Evolutionary conservation across 495 filamentous ascomycete genomes (phyloP).

Genomic region (Daldinia concentrica): DNA sequence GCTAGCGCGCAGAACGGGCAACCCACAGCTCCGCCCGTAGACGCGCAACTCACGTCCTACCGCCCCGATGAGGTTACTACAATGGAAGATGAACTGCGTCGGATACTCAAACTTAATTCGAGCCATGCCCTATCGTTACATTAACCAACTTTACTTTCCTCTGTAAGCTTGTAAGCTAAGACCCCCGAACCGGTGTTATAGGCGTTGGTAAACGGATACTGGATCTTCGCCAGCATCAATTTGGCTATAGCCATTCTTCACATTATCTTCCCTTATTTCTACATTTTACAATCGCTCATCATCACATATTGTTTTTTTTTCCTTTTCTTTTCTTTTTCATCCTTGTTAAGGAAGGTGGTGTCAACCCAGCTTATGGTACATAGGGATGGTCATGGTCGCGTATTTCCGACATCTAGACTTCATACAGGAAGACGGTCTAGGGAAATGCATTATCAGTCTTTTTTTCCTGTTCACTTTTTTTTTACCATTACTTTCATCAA

Average conservation of each 20-base stretch:
- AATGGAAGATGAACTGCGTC: slow-evolving; percentile 62
- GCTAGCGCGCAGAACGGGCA: slow-evolving; percentile 33
- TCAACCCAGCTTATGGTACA: slow-evolving; percentile 32
- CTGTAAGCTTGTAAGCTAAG: neutral
- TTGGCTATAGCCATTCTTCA: slow-evolving; percentile 10
- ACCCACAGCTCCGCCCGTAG: slow-evolving; percentile 14
- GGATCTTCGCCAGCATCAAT: slow-evolving; percentile 9
- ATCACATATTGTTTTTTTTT: slow-evolving; percentile 22
- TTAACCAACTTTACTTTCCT: slow-evolving; percentile 25
- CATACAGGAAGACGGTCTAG: slow-evolving; percentile 24
- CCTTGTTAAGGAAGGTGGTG: slow-evolving; percentile 24
- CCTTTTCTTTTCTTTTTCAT: slow-evolving; percentile 30
- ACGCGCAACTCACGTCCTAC: slow-evolving; percentile 20
- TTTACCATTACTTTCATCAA: slow-evolving; percentile 19
- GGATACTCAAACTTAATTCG: slow-evolving; percentile 58
- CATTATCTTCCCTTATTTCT: slow-evolving; percentile 14
- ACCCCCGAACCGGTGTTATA: slow-evolving; percentile 21
- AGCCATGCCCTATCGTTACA: slow-evolving; percentile 13
- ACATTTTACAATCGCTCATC: neutral
- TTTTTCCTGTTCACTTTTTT: slow-evolving; percentile 9
- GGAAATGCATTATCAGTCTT: slow-evolving; percentile 29
- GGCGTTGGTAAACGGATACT: slow-evolving; percentile 13
- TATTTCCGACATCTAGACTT: slow-evolving; percentile 47
- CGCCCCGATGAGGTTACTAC: slow-evolving; percentile 49
- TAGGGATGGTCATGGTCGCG: slow-evolving; percentile 36